These are phyloP conservation scores for Geotrichum europaeum DNA, from an alignment of 1,139 yeast genomes.

Conservation along the genomic window DNA sequence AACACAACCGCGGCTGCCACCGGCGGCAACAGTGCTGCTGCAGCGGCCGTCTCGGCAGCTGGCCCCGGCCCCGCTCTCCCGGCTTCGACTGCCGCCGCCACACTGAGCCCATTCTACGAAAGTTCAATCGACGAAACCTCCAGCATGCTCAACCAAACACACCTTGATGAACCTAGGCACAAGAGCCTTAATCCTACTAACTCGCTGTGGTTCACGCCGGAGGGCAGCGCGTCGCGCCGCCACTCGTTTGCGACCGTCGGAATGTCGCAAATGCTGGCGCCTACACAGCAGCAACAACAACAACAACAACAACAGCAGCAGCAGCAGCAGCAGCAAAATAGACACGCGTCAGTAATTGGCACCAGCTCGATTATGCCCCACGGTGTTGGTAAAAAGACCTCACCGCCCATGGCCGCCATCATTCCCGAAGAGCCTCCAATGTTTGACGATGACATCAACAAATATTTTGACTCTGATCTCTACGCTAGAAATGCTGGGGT, in stretches of 20 bases:
- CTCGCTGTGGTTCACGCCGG: constrained; percentile 10
- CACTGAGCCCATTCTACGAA: constrained; percentile 4
- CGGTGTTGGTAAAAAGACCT: background rate
- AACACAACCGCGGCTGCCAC: background rate
- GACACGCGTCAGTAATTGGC: background rate
- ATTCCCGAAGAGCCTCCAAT: constrained; percentile 1
- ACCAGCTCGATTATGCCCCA: background rate
- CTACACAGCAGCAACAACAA: constrained; percentile 12
- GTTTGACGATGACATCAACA: constrained; percentile 1
- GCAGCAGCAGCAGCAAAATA: constrained; percentile 10
- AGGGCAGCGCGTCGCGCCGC: constrained; percentile 4
- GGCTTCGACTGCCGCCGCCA: background rate
- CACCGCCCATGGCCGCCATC: background rate
- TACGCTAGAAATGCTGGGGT: constrained; percentile 22
- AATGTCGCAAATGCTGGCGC: constrained; percentile 7
- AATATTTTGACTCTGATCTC: constrained; percentile 25
- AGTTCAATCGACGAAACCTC: constrained; percentile 6
- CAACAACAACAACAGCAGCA: constrained; percentile 5
- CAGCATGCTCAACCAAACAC: constrained; percentile 3
- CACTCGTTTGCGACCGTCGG: constrained; percentile 14
- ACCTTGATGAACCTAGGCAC: constrained; percentile 5
- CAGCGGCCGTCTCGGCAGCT: background rate
- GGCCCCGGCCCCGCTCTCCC: constrained; percentile 2
- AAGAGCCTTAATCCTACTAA: constrained; percentile 3
- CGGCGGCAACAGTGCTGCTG: background rate